These are phyloP conservation scores for Leccinum broughii DNA, from an alignment of 768 basidiomycete genomes.

Conservation along the genomic window DNA sequence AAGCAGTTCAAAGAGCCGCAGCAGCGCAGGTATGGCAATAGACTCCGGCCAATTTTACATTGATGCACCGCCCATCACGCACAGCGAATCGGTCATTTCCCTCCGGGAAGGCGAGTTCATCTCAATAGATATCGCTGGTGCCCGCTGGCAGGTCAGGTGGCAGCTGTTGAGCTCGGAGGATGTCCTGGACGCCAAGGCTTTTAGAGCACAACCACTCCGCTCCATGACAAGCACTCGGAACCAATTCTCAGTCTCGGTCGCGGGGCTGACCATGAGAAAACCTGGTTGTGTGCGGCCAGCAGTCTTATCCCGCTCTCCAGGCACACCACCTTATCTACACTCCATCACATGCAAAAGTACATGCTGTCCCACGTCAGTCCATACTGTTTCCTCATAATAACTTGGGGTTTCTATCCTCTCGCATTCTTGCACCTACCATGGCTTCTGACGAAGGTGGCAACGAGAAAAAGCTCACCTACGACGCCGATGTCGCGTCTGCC, in stretches of 20 bases:
- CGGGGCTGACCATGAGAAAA: background rate
- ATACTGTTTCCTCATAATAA: background rate
- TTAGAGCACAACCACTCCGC: too few species aligned
- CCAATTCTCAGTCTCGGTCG: background rate
- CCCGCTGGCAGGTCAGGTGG: background rate
- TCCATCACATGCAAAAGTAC: background rate
- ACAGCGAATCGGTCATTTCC: too few species aligned
- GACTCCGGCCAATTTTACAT: background rate
- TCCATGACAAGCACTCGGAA: background rate
- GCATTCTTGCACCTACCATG: slow-evolving; percentile 8
- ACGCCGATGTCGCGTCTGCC: slow-evolving; percentile 6
- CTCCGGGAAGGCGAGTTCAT: background rate
- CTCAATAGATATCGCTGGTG: background rate
- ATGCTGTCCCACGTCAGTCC: background rate
- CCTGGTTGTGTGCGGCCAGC: background rate
- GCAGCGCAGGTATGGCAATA: too few species aligned
- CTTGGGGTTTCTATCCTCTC: background rate
- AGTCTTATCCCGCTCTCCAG: background rate
- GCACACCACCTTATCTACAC: background rate
- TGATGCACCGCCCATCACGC: background rate
- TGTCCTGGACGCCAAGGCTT: too few species aligned
- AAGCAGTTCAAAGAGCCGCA: background rate
- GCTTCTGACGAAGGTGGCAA: slow-evolving; percentile 1
- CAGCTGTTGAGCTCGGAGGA: background rate
- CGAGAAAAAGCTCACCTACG: slow-evolving; percentile 1